Evolutionary conservation across 2,329 filamentous ascomycete species (phyloP).

Genomic region (Colletotrichum coccodes): DNA sequence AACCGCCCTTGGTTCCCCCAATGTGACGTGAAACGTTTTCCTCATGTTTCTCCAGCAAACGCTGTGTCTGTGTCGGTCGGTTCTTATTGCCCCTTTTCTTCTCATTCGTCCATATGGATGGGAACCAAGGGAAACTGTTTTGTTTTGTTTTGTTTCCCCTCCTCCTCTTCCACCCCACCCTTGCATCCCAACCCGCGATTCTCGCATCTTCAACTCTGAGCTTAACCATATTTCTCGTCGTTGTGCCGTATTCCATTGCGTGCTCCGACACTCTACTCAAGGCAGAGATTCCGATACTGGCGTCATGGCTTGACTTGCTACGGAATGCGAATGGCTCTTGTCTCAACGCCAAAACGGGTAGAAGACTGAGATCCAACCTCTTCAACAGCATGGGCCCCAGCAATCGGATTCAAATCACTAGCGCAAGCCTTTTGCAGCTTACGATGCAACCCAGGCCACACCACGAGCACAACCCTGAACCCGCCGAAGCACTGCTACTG

Average conservation of each 20-base stretch:
- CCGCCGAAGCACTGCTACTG: neutral
- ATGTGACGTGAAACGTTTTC: conserved; percentile 27
- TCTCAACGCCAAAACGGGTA: neutral
- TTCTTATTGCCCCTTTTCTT: neutral
- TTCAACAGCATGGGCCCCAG: neutral
- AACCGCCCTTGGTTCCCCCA: conserved; percentile 13
- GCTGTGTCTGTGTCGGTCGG: neutral
- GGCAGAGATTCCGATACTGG: neutral
- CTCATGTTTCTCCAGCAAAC: conserved; percentile 18
- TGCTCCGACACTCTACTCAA: neutral
- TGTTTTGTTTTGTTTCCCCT: neutral
- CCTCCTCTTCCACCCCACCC: neutral
- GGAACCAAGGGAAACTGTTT: too few species aligned
- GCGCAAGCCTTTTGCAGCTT: neutral
- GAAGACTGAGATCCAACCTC: neutral
- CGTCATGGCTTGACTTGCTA: neutral
- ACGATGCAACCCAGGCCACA: neutral
- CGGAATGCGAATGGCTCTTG: neutral
- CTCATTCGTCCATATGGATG: neutral
- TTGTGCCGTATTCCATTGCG: neutral
- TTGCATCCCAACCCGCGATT: neutral
- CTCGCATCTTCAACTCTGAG: neutral
- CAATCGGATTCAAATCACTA: neutral
- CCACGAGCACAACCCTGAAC: neutral
- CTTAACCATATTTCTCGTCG: neutral